Percentiles rank a stretch among this genome's conserved stretches.
Evolutionary conservation across 2,329 filamentous ascomycete species (phyloP).

Genomic region (Capronia epimyces): DNA sequence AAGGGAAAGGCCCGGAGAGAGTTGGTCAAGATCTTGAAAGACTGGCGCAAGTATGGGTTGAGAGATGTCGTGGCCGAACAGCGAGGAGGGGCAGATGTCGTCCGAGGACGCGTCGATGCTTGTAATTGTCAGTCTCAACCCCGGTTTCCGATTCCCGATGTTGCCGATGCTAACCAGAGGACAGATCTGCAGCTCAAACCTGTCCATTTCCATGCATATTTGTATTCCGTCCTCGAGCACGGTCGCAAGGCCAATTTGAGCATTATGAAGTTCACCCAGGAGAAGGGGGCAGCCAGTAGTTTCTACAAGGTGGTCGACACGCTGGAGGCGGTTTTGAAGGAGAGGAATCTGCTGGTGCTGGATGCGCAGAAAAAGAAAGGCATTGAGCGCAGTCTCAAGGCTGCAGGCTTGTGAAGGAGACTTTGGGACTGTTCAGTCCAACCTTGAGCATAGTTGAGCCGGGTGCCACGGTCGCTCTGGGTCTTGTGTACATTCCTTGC

Average conservation of each 20-base stretch:
- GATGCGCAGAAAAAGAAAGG: conserved; percentile 63
- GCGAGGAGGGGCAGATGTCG: conserved; percentile 68
- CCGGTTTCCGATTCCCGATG: conserved; percentile 8
- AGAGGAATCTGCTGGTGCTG: conserved; percentile 61
- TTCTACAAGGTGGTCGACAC: conserved; percentile 79
- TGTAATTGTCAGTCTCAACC: conserved; percentile 63
- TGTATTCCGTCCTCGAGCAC: conserved; percentile 85
- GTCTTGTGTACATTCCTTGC: conserved; percentile 21
- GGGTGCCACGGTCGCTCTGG: conserved; percentile 1
- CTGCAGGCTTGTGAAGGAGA: conserved; percentile 24
- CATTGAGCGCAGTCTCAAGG: conserved; percentile 47
- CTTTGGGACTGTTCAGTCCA: conserved; percentile 6
- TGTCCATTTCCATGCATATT: conserved; percentile 79
- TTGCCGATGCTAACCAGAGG: conserved; percentile 20
- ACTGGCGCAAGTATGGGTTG: conserved; percentile 80
- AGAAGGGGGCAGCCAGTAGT: conserved; percentile 83
- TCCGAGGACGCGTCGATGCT: conserved; percentile 60
- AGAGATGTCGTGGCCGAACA: conserved; percentile 73
- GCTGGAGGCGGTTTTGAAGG: conserved; percentile 62
- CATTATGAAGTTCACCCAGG: conserved; percentile 80
- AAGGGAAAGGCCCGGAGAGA: conserved; percentile 72
- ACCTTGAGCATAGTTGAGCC: not conserved
- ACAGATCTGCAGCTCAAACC: conserved; percentile 74
- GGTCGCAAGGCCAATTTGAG: conserved; percentile 70
- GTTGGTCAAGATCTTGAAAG: conserved; percentile 65